Percentiles rank a stretch among this genome's conserved stretches.
Conservation (phyloP, 345 rosid genomes). For the Aquilaria yunnanensis region DNA sequence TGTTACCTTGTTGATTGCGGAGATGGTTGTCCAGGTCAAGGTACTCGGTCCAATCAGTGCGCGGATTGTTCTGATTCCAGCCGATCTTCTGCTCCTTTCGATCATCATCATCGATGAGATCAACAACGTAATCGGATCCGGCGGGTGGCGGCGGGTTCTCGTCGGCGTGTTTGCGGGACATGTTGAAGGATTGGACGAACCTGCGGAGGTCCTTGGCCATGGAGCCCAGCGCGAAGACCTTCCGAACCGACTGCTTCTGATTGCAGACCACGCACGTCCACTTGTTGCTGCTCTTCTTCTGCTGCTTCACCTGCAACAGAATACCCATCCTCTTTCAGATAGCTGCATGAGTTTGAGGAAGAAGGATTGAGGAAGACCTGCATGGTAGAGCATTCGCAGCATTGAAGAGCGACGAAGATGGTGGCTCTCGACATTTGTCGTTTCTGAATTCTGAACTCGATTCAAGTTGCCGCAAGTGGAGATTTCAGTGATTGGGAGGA, state of each 20-base stretch:
- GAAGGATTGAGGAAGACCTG: constrained; percentile 36
- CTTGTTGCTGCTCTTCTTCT: constrained; percentile 66
- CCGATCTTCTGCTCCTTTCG: not conserved
- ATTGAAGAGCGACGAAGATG: constrained; percentile 64
- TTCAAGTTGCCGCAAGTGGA: too few species aligned
- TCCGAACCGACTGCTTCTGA: constrained; percentile 69
- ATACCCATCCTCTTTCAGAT: not conserved
- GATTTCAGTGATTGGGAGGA: too few species aligned
- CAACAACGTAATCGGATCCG: not conserved
- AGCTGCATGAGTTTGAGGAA: not conserved
- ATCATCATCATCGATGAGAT: constrained; percentile 7
- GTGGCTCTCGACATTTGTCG: not conserved
- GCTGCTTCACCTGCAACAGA: constrained; percentile 71
- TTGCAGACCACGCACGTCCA: constrained; percentile 86
- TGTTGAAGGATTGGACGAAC: constrained; percentile 72
- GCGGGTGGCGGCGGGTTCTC: constrained; percentile 10
- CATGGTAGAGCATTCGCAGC: constrained; percentile 85
- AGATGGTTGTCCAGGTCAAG: constrained; percentile 27
- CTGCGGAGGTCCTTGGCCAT: constrained; percentile 72
- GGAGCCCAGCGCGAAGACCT: constrained; percentile 58
- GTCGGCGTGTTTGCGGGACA: constrained; percentile 46
- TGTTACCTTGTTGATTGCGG: constrained; percentile 22
- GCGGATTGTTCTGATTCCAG: constrained; percentile 26
- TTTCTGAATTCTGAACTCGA: too few species aligned
- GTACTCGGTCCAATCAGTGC: constrained; percentile 57